Percentiles rank a stretch among this genome's conserved stretches.
These are phyloP conservation scores for Aspergillus viridinutans DNA, from an alignment of 2,329 filamentous ascomycete genomes.

Conservation along the genomic window DNA sequence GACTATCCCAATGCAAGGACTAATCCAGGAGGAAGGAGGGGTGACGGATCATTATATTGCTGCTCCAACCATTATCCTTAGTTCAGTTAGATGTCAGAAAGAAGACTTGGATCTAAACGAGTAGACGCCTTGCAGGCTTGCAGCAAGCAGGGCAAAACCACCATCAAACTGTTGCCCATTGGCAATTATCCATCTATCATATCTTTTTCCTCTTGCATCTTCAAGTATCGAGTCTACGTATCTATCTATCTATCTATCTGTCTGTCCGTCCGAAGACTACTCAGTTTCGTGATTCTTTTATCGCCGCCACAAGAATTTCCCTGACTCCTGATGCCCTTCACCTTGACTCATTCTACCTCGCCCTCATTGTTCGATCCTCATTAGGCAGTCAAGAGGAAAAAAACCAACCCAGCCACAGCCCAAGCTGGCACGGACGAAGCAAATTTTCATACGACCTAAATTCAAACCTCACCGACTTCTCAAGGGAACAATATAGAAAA, in stretches of 20 bases:
- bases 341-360: neutral
- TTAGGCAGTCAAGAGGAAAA: neutral
- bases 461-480: constrained; percentile 20
- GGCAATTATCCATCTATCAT: neutral
- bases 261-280: neutral
- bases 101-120: neutral
- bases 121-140: neutral
- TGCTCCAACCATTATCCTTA: neutral
- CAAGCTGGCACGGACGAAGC: constrained; percentile 5
- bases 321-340: neutral
- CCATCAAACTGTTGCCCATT: neutral
- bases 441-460: constrained; percentile 8
- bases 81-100: neutral
- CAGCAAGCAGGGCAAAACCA: neutral
- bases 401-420: constrained; percentile 4
- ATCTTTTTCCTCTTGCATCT: neutral
- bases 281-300: neutral
- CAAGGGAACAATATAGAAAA: neutral
- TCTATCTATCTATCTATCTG: neutral
- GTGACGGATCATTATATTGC: neutral
- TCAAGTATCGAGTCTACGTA: neutral
- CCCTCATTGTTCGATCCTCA: constrained; percentile 3
- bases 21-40: neutral
- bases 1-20: neutral
- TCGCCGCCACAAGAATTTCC: neutral